Evolutionary conservation across 2,329 filamentous ascomycete genomes (phyloP).

Genomic region (Torrubiellomyces zombiae): DNA sequence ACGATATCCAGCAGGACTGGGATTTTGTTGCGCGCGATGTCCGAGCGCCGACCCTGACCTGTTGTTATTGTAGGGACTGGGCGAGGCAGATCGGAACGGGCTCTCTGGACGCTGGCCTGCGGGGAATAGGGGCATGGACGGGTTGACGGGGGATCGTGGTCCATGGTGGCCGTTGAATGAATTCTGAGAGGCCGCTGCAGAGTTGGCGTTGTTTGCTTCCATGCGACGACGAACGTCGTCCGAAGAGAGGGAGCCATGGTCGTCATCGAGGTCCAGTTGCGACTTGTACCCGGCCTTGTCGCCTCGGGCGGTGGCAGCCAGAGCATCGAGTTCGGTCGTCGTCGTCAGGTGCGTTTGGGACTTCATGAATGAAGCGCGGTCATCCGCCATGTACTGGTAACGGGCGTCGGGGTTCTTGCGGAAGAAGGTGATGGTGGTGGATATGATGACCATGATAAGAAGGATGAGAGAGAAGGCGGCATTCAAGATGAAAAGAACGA

Average conservation of each 20-base stretch:
- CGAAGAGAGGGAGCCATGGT: conserved; percentile 23
- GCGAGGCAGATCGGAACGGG: conserved; percentile 17
- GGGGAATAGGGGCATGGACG: conserved; percentile 26
- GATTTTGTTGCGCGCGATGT: conserved; percentile 15
- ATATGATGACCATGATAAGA: conserved; percentile 56
- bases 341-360: conserved; percentile 64
- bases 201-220: conserved; percentile 11
- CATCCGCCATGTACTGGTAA: conserved; percentile 93
- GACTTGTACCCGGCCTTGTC: conserved; percentile 43
- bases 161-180: conserved; percentile 11
- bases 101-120: conserved; percentile 19
- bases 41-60: conserved; percentile 5
- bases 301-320: conserved; percentile 76
- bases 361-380: conserved; percentile 95
- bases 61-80: conserved; percentile 15
- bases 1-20: conserved; percentile 18
- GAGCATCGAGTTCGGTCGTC: conserved; percentile 75
- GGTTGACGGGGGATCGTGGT: conserved; percentile 20
- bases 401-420: conserved; percentile 89
- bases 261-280: conserved; percentile 22
- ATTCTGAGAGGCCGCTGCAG: conserved; percentile 12
- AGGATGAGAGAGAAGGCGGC: conserved; percentile 69
- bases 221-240: conserved; percentile 20
- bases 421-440: conserved; percentile 53
- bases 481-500: conserved; percentile 79